Evolutionary conservation across 306 rosid genomes (phyloP).

Genomic region (Quercus ilex): DNA sequence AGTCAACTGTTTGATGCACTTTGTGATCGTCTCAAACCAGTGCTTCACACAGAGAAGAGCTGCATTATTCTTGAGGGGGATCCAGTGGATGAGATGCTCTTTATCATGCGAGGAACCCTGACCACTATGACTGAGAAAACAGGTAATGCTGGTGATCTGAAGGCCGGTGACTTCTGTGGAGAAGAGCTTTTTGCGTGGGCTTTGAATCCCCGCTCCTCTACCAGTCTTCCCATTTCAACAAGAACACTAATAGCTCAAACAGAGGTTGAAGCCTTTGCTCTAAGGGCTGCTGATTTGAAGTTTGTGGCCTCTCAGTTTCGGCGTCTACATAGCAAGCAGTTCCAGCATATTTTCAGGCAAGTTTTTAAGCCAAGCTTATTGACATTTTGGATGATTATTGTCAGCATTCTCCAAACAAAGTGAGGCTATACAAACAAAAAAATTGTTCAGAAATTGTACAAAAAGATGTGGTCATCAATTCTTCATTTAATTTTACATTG

Average conservation of each 20-base stretch:
- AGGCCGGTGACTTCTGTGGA: constrained; percentile 77
- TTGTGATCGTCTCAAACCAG: constrained; percentile 72
- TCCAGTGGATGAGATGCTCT: constrained; percentile 78
- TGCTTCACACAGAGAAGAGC: constrained; percentile 64
- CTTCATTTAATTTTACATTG: too few species aligned
- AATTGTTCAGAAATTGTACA: too few species aligned
- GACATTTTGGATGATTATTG: not conserved
- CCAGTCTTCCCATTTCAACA: constrained; percentile 64
- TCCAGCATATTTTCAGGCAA: constrained; percentile 69
- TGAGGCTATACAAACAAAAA: too few species aligned
- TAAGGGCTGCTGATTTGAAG: constrained; percentile 70
- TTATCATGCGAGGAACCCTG: constrained; percentile 70
- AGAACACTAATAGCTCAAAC: constrained; percentile 65
- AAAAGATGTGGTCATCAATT: too few species aligned
- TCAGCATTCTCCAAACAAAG: too few species aligned
- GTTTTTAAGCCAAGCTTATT: constrained; percentile 16
- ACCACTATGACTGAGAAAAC: constrained; percentile 62
- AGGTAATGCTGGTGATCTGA: constrained; percentile 47
- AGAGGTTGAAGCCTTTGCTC: constrained; percentile 89
- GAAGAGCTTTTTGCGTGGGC: constrained; percentile 95
- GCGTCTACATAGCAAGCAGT: constrained; percentile 52
- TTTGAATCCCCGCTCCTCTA: constrained; percentile 58
- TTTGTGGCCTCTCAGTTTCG: constrained; percentile 62
- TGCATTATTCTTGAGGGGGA: constrained; percentile 68
- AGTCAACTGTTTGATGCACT: constrained; percentile 67